These are phyloP conservation scores for Plasmodium knowlesi DNA, from an alignment of 169 alveolate genomes.

Conservation along the genomic window DNA sequence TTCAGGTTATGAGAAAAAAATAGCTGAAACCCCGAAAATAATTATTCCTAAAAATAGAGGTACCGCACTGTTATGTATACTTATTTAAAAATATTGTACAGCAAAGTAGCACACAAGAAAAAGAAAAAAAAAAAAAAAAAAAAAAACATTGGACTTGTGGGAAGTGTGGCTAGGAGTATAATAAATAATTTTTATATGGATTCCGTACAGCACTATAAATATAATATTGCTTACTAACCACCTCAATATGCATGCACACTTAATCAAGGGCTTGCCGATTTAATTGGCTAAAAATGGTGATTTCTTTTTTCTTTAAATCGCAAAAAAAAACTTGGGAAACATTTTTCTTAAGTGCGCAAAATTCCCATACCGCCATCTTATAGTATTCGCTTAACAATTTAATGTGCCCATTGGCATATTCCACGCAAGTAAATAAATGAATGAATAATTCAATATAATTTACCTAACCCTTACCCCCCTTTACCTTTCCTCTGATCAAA, in stretches of 20 bases:
- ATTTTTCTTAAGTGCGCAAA: neutral
- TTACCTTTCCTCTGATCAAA: neutral
- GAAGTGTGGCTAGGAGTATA: conserved; percentile 12
- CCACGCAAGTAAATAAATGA: neutral
- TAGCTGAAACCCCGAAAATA: too few species aligned
- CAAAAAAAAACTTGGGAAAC: neutral
- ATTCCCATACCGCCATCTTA: neutral
- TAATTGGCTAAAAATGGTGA: neutral
- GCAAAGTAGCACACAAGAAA: neutral
- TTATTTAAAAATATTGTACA: neutral
- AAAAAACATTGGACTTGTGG: neutral
- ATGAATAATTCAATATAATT: neutral
- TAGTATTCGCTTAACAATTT: neutral
- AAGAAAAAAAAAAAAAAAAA: neutral
- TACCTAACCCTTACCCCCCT: neutral
- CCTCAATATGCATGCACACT: conserved; percentile 17
- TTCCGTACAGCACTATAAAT: neutral
- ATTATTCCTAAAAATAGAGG: neutral
- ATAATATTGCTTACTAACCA: neutral
- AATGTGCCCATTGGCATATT: neutral
- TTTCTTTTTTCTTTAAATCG: neutral
- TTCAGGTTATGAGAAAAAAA: neutral
- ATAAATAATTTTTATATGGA: neutral
- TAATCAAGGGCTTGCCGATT: neutral
- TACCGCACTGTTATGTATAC: neutral